Evolutionary conservation across 306 rosid species (phyloP), one percentile per base, ranked within the genome.

Genomic region (Clitoria ternatea): DNA sequence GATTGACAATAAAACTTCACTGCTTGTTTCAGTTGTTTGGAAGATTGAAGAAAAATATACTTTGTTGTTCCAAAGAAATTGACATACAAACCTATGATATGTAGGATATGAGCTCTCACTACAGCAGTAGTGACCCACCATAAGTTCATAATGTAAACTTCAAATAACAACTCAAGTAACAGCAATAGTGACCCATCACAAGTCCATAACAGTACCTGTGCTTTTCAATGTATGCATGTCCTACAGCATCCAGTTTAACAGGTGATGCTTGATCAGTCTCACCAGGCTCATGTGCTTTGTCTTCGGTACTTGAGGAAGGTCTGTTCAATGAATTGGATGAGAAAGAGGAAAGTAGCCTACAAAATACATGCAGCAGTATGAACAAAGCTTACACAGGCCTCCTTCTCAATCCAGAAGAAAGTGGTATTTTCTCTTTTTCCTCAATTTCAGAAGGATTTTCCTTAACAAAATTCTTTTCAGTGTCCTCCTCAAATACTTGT

Each of bases 331-430:
- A 75, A 81, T 22, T 57, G 70, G 49, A 77, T 59, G 11, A 67
- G 63, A 68, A 26, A 32, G 40, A 59, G 24, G 42, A 66, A 61
- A 82, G 37, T 71, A 79, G 56, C 57, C 70, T 17, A 76, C 57
- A 63, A 45, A 55, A 69, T 50, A 29, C 14, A 65, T 23, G 57
- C 15, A 64, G 72, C 70, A 23, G 60, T 42, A 14, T 14, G 27
- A 47, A 43, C 35, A 43, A 20, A 56, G 69, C 88, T 80, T 86
- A 92, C 90, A 80, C 87, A 33, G 85, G 74, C 80, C 96, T 87
- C 78, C 95, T 89, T 82, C 99, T 86, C 61, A 89, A 79, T 52
- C 95, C 87, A 7, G 87, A 87, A 66, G 96, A 77, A 74, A 79
- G 81, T 37, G 80, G 80, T 20, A 55, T 23, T 44, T 57, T 84